Conservation (phyloP, 352 stramenopile species). For the Globisporangium cystogenes region DNA sequence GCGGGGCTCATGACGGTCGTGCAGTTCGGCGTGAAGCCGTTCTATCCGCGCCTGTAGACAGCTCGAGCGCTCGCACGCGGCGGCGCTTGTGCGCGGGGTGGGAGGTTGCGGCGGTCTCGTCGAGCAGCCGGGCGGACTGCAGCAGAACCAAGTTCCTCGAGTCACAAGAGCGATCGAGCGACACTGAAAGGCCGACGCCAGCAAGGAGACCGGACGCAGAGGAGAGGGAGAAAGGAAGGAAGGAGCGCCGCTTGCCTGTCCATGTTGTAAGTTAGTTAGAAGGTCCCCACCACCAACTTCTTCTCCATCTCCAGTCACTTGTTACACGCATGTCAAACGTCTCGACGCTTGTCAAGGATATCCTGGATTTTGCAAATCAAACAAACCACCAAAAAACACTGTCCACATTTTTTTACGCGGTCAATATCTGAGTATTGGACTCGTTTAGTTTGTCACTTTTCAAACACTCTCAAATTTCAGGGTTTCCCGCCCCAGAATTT, state of each 20-base stretch:
- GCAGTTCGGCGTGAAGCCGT: constrained; percentile 84
- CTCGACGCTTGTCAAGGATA: not conserved
- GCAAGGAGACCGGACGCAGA: not conserved
- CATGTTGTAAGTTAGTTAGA: constrained; percentile 3
- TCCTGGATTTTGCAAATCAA: not conserved
- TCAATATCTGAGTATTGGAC: too few relatives aligned
- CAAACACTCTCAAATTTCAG: not conserved
- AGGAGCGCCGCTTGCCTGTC: not conserved
- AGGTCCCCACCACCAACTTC: not conserved
- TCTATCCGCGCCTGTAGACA: constrained; percentile 72
- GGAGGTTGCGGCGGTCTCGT: too few relatives aligned
- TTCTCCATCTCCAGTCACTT: too few relatives aligned
- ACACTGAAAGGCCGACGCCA: too few relatives aligned
- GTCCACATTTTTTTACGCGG: too few relatives aligned
- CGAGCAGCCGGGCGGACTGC: not conserved
- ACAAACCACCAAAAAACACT: too few relatives aligned
- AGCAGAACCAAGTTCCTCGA: not conserved
- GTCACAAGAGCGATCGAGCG: not conserved
- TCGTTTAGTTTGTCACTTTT: not conserved
- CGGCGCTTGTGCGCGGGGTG: too few relatives aligned
- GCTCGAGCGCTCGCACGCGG: too few relatives aligned
- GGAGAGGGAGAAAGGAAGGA: not conserved
- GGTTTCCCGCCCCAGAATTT: not conserved
- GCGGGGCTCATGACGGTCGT: constrained; percentile 79
- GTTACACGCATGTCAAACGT: too few relatives aligned